These are phyloP conservation scores for Botrytis paeoniae DNA, from an alignment of 2,329 filamentous ascomycete species.

Conservation along the genomic window DNA sequence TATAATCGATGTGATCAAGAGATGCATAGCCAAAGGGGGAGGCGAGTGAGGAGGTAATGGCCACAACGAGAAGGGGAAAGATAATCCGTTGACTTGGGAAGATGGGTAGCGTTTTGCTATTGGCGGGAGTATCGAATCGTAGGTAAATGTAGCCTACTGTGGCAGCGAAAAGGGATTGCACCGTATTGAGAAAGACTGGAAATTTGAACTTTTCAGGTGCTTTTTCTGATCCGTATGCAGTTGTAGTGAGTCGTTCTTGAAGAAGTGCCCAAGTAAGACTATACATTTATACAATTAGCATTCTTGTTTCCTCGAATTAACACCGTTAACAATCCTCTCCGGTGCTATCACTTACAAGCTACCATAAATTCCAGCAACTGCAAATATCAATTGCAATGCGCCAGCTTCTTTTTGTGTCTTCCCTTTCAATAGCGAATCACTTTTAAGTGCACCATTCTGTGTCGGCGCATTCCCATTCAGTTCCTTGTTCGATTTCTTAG, in stretches of 20 bases:
- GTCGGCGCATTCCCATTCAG: constrained; percentile 27
- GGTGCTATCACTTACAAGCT: constrained; percentile 69
- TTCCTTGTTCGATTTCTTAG: constrained; percentile 29
- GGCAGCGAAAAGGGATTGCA: constrained; percentile 88
- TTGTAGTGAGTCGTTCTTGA: constrained; percentile 96
- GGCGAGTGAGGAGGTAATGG: constrained; percentile 81
- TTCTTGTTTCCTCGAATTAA: not conserved
- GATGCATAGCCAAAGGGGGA: constrained; percentile 95
- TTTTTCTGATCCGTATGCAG: constrained; percentile 65
- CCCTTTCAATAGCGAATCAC: constrained; percentile 18
- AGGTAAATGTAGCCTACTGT: constrained; percentile 81
- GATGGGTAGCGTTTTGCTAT: constrained; percentile 57
- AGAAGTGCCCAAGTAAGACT: constrained; percentile 94
- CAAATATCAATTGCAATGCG: constrained; percentile 72
- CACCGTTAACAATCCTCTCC: not conserved
- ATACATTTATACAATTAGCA: constrained; percentile 13
- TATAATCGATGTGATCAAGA: constrained; percentile 92
- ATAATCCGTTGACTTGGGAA: constrained; percentile 77
- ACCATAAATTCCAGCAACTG: constrained; percentile 92
- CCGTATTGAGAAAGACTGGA: constrained; percentile 92
- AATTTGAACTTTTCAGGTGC: constrained; percentile 80
- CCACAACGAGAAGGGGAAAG: constrained; percentile 76
- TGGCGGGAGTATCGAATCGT: constrained; percentile 55
- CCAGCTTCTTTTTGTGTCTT: constrained; percentile 52
- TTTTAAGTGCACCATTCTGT: constrained; percentile 35